Conservation (phyloP, 192 early-diverging fungal species). For the Linnemannia hyalina region DNA sequence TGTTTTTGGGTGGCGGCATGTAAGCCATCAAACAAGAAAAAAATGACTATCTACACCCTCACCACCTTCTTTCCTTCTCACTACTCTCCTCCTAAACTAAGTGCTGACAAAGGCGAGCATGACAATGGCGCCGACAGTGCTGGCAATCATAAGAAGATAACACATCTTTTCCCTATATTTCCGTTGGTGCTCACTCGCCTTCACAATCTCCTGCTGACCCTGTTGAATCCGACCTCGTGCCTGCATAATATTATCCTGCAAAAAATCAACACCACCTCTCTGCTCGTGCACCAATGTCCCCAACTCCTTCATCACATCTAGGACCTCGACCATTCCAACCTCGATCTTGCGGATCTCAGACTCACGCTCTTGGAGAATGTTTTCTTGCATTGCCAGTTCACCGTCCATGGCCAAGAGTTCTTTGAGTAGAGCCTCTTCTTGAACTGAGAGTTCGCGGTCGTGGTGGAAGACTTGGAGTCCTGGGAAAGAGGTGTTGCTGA, state of each 20-base stretch:
- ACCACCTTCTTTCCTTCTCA: background rate
- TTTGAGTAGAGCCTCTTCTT: conserved; percentile 32
- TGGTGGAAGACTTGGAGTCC: background rate
- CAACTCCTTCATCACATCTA: conserved; percentile 51
- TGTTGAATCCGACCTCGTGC: conserved; percentile 25
- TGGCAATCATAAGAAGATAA: conserved; percentile 34
- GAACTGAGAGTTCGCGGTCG: conserved; percentile 43
- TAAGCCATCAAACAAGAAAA: background rate
- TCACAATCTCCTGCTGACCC: conserved; percentile 43
- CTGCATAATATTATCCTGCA: conserved; percentile 55
- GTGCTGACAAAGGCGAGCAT: conserved; percentile 37
- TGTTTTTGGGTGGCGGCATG: too few species aligned
- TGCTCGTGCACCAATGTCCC: conserved; percentile 45
- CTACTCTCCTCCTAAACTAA: background rate
- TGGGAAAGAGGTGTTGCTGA: background rate
- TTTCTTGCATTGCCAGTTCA: conserved; percentile 42
- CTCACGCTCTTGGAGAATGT: conserved; percentile 41
- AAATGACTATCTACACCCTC: background rate
- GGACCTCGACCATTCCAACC: conserved; percentile 33
- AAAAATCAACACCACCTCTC: conserved; percentile 32
- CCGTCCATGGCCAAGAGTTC: conserved; percentile 47
- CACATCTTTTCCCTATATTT: conserved; percentile 45
- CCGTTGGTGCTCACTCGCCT: conserved; percentile 51
- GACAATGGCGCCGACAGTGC: conserved; percentile 38
- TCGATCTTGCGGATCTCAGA: conserved; percentile 44